Conservation (phyloP, 768 basidiomycete species). For the Lanmaoa pseudosensibilis region DNA sequence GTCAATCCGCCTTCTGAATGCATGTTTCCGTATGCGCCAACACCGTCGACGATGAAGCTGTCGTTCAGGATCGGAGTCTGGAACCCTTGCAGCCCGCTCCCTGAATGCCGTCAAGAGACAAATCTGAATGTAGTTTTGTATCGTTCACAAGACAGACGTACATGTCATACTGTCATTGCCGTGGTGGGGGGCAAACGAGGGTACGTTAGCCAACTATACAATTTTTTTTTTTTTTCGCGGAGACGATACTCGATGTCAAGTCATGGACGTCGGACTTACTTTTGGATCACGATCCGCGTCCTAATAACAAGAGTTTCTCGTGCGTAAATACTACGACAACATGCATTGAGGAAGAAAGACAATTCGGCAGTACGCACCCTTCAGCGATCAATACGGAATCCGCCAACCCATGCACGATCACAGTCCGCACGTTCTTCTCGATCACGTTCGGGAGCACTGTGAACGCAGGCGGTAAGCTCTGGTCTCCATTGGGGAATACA, state of each 20-base stretch:
- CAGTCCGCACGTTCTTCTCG: conserved; percentile 66
- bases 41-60: conserved; percentile 68
- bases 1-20: conserved; percentile 70
- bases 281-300: conserved; percentile 62
- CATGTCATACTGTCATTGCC: conserved; percentile 41
- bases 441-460: conserved; percentile 73
- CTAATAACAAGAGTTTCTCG: conserved; percentile 27
- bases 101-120: conserved; percentile 20
- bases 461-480: conserved; percentile 59
- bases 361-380: conserved; percentile 46
- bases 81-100: conserved; percentile 71
- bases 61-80: conserved; percentile 64
- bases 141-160: conserved; percentile 15
- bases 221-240: neutral
- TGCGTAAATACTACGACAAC: conserved; percentile 8
- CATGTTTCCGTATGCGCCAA: conserved; percentile 63
- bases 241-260: neutral
- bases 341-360: neutral
- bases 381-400: conserved; percentile 76
- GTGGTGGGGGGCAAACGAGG: neutral
- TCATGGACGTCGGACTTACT: conserved; percentile 39
- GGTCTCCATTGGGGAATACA: conserved; percentile 65
- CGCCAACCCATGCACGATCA: conserved; percentile 71
- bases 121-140: no score
- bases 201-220: neutral